Base-by-base conservation (phyloP, 1,284 basidiomycete species). In the Tilletia indica region DNA sequence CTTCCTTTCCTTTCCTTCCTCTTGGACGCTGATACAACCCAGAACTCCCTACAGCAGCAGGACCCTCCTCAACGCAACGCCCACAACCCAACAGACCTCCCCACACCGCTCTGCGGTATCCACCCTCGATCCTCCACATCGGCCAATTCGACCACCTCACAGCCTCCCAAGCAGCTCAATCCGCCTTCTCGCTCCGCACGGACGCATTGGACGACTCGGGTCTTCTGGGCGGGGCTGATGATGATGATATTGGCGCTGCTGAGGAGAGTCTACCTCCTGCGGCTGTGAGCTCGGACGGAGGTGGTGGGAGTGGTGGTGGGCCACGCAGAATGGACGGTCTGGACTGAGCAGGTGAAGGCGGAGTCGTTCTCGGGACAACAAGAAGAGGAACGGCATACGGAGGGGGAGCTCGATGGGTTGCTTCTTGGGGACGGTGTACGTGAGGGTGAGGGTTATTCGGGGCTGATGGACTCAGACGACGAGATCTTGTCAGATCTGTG, bases 391-490 rank as follows among this genome's bases (percentile, higher is more conserved):
- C 1, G 9, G 42, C 6, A 45, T 1, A 9, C 42, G 42, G 42
- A 3, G 1, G 42, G 3, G 42, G 42, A 45, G 42, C 42, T 45
- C 14, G 42, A 45, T 1, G 42, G 42, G 42, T 1, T 45, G 42
- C 1, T 45, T 5, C 42, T 45, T 14, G 42, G 42, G 14, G 42
- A 45, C 42, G 42, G n/a, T n/a, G n/a, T n/a, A n/a, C n/a, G 5
- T 12, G 42, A 45, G 42, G 42, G 42, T 45, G 42, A 45, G 5
- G 12, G 42, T 6, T n/a, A 34, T 34, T 4, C 36, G 12, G 61
- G 61, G 4, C 38, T 64, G 61, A 64, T 64, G 61, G 61, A 64
- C 16, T 64, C 61, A 38, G 61, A 64, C 9, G 61, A 64, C 61
- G 61, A 64, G 34, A 34, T 64, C 34, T 11, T 64, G 4, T 64